A percentile compares a stretch with the other conserved stretches of the same genome.
Evolutionary conservation across 257 asterid species (phyloP).

Genomic region (Scutellaria baicalensis): DNA sequence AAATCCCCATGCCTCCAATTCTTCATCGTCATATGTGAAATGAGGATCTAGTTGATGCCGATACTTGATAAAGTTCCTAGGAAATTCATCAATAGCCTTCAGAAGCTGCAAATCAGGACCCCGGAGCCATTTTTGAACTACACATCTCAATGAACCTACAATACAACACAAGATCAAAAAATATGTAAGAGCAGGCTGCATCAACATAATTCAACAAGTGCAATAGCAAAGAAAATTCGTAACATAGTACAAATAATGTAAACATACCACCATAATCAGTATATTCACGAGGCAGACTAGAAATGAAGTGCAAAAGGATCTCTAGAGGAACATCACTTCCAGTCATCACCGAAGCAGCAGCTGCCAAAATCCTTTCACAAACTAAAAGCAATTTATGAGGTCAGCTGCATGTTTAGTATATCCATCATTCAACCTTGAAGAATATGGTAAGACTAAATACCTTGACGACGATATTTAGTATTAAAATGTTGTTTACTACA

Average conservation of each 20-base stretch:
- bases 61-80: slow-evolving; percentile 38
- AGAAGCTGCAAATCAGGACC: slow-evolving; percentile 38
- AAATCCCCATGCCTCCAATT: slow-evolving; percentile 71
- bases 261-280: slow-evolving; percentile 76
- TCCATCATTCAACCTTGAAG: slow-evolving; percentile 3
- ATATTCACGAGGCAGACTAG: slow-evolving; percentile 77
- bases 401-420: slow-evolving; percentile 3
- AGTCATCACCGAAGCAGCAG: slow-evolving; percentile 63
- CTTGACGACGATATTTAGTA: slow-evolving; percentile 71
- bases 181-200: neutral
- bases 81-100: slow-evolving; percentile 49
- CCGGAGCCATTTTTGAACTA: slow-evolving; percentile 61
- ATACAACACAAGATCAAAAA: neutral
- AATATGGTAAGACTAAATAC: slow-evolving; percentile 28
- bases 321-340: slow-evolving; percentile 62
- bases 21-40: slow-evolving; percentile 68
- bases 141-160: slow-evolving; percentile 63
- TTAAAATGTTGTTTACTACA: slow-evolving; percentile 88
- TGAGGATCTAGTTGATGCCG: slow-evolving; percentile 30
- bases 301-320: slow-evolving; percentile 64
- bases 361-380: slow-evolving; percentile 60
- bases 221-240: neutral
- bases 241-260: neutral
- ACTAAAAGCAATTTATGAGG: slow-evolving; percentile 45
- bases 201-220: slow-evolving; percentile 7